Percentiles rank a stretch among this genome's conserved stretches.
phyloP scores from a whole-genome alignment of 768 basidiomycete genomes.

The Holtermannia corniformis region DNA sequence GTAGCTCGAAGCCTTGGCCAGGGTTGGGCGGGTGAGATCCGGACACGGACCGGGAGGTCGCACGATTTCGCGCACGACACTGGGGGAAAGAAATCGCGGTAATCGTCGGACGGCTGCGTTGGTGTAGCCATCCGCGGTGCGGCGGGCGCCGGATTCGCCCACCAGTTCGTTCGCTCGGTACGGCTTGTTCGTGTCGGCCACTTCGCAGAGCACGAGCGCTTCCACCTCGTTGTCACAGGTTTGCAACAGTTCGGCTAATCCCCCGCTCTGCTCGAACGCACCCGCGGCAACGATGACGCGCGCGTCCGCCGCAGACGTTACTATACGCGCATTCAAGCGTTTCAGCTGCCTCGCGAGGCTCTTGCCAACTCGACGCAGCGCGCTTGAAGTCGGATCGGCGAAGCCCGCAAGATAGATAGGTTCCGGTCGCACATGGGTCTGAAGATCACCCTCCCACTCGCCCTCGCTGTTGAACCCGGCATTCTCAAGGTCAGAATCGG shows the following conservation, averaged over 20 bases:
- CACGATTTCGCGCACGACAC: constrained; percentile 19
- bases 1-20: no score
- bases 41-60: constrained; percentile 4
- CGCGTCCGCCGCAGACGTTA: constrained; percentile 17
- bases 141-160: no score
- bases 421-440: constrained; percentile 11
- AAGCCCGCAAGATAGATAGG: constrained; percentile 18
- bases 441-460: background rate
- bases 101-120: background rate
- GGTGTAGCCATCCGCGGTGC: no score
- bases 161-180: no score
- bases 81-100: constrained; percentile 20
- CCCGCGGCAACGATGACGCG: constrained; percentile 24
- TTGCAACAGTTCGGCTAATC: constrained; percentile 11
- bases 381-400: constrained; percentile 8
- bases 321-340: constrained; percentile 22
- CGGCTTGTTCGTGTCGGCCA: background rate
- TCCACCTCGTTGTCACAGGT: background rate
- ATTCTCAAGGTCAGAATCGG: constrained; percentile 24
- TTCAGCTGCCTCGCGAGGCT: constrained; percentile 23
- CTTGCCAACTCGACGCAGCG: constrained; percentile 20
- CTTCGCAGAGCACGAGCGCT: background rate
- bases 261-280: background rate
- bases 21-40: background rate
- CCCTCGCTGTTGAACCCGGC: background rate